Conservation (phyloP, 2,329 filamentous ascomycete species). For the Hypoxylon sp. region DNA sequence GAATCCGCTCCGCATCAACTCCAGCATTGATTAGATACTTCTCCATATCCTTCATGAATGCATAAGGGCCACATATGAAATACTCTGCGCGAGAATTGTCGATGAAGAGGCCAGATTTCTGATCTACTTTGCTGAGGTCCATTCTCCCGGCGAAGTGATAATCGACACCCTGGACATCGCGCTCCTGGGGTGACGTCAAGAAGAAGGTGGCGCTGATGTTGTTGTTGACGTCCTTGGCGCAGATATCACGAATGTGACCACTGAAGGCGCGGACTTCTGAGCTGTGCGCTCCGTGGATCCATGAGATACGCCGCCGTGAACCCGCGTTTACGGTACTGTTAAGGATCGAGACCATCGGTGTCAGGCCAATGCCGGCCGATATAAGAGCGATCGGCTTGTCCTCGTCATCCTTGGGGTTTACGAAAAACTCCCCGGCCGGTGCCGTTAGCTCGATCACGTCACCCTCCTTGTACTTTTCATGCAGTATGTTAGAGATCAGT, state of each 20-base stretch:
- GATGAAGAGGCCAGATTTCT: conserved; percentile 68
- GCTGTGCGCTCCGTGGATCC: conserved; percentile 73
- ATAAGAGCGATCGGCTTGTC: conserved; percentile 74
- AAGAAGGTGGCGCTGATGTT: conserved; percentile 70
- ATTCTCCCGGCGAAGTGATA: conserved; percentile 73
- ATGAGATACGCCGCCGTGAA: conserved; percentile 67
- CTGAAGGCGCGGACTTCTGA: conserved; percentile 69
- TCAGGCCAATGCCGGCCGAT: conserved; percentile 78
- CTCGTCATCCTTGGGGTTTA: conserved; percentile 62
- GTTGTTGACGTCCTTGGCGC: conserved; percentile 63
- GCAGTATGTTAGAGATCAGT: conserved; percentile 68
- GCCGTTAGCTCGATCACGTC: conserved; percentile 69
- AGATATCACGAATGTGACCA: conserved; percentile 62
- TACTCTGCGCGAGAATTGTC: conserved; percentile 71
- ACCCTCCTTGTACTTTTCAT: conserved; percentile 63
- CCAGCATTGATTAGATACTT: conserved; percentile 67
- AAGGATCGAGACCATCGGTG: conserved; percentile 76
- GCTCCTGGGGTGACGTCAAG: conserved; percentile 64
- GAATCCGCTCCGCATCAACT: conserved; percentile 71
- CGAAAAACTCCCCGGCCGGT: conserved; percentile 73
- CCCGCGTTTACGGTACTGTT: conserved; percentile 58
- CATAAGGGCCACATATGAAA: conserved; percentile 78
- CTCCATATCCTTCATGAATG: conserved; percentile 76
- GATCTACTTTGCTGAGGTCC: conserved; percentile 69
- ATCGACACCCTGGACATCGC: conserved; percentile 65